phyloP scores from a whole-genome alignment of 257 asterid genomes.

The Solanum piurae region DNA sequence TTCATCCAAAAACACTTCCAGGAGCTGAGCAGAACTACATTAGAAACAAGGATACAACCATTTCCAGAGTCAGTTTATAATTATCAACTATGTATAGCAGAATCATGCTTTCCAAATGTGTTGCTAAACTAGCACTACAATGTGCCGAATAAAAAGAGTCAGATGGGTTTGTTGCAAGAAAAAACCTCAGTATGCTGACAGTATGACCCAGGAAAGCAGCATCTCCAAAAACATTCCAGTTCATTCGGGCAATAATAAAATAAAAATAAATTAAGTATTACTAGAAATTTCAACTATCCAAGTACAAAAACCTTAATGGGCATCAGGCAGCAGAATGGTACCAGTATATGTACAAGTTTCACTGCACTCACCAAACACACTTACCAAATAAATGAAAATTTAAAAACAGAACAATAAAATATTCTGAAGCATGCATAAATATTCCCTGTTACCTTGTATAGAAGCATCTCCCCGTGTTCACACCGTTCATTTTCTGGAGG shows the following conservation, averaged over 20 bases:
- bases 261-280: neutral
- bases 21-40: neutral
- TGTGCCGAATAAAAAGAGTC: neutral
- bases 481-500: conserved; percentile 94
- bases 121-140: neutral
- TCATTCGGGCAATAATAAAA: neutral
- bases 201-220: neutral
- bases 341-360: neutral
- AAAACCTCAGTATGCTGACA: neutral
- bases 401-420: neutral
- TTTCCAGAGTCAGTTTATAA: neutral
- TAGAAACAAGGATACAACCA: neutral
- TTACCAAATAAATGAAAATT: neutral
- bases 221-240: neutral
- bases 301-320: neutral
- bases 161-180: neutral
- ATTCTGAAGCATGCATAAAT: neutral
- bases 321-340: neutral
- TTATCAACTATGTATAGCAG: neutral
- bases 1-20: neutral
- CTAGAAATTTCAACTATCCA: neutral
- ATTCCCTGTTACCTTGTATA: conserved; percentile 65
- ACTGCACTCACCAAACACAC: neutral
- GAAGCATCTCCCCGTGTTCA: conserved; percentile 98
- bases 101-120: neutral